These are phyloP conservation scores for Xylariales sp. DNA, from an alignment of 2,329 filamentous ascomycete genomes.

Conservation along the genomic window DNA sequence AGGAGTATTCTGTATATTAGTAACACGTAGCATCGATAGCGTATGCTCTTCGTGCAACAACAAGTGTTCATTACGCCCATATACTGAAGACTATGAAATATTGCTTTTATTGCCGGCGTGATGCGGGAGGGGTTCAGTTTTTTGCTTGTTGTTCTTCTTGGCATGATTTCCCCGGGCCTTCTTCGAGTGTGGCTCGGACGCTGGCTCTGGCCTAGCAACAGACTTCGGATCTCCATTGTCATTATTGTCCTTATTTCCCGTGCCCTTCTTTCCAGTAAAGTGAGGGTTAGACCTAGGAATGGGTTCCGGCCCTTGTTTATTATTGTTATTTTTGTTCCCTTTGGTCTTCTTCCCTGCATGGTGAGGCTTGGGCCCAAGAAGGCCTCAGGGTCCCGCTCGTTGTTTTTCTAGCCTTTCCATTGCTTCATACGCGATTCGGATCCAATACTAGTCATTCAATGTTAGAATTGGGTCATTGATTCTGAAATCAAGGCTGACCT, in stretches of 20 bases:
- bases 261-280: neutral
- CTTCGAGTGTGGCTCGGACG: neutral
- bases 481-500: conserved; percentile 1
- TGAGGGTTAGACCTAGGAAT: conserved; percentile 13
- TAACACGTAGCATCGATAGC: too few relatives aligned
- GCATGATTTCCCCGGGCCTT: neutral
- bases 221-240: neutral
- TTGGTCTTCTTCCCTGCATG: neutral
- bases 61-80: too few relatives aligned
- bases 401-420: conserved; percentile 5
- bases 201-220: neutral
- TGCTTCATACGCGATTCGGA: neutral
- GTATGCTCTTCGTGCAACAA: too few relatives aligned
- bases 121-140: neutral
- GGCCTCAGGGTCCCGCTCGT: conserved; percentile 14
- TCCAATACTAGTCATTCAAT: neutral
- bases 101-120: neutral
- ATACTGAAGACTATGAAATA: too few relatives aligned
- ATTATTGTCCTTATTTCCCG: neutral
- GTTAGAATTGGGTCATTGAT: neutral
- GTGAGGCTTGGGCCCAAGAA: conserved; percentile 1
- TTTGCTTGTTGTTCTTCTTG: neutral
- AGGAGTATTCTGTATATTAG: too few relatives aligned
- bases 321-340: conserved; percentile 16
- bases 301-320: conserved; percentile 15